A percentile compares a stretch with the other conserved stretches of the same genome.
phyloP scores from a whole-genome alignment of 371 early-diverging fungal species.

The Gilbertella persicaria region DNA sequence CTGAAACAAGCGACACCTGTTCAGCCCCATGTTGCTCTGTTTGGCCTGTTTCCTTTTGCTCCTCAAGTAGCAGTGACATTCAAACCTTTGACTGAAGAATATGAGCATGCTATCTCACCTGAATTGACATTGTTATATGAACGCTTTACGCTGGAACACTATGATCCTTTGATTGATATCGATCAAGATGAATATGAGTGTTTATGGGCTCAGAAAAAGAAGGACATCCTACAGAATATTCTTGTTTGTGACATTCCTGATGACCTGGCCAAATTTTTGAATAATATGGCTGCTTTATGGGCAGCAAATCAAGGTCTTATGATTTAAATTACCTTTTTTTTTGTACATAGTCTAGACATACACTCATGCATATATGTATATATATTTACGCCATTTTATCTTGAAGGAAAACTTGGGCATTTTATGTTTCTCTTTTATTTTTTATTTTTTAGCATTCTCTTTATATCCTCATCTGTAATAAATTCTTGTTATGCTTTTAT shows the following conservation, averaged over 20 bases:
- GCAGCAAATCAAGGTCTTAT: conserved; percentile 36
- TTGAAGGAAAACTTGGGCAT: neutral
- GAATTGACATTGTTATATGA: conserved; percentile 41
- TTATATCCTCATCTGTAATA: neutral
- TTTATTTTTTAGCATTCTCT: neutral
- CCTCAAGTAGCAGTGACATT: conserved; percentile 43
- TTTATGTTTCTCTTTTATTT: neutral
- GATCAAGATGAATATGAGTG: neutral
- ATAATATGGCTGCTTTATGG: conserved; percentile 32
- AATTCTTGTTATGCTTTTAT: neutral
- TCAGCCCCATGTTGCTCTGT: conserved; percentile 25
- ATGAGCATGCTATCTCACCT: conserved; percentile 15
- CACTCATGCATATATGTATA: neutral
- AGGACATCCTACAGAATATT: conserved; percentile 28
- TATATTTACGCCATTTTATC: neutral
- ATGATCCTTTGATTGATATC: conserved; percentile 26
- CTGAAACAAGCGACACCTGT: conserved; percentile 28
- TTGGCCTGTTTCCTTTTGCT: conserved; percentile 40
- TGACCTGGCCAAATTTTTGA: conserved; percentile 26
- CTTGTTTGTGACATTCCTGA: conserved; percentile 44
- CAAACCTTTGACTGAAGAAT: conserved; percentile 10
- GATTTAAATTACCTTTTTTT: conserved; percentile 6
- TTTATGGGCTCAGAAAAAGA: conserved; percentile 20
- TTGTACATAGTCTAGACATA: conserved; percentile 1
- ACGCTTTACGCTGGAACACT: conserved; percentile 39